Base-by-base conservation (phyloP, 2,329 filamentous ascomycete genomes). In the Xylariaceae sp. region DNA sequence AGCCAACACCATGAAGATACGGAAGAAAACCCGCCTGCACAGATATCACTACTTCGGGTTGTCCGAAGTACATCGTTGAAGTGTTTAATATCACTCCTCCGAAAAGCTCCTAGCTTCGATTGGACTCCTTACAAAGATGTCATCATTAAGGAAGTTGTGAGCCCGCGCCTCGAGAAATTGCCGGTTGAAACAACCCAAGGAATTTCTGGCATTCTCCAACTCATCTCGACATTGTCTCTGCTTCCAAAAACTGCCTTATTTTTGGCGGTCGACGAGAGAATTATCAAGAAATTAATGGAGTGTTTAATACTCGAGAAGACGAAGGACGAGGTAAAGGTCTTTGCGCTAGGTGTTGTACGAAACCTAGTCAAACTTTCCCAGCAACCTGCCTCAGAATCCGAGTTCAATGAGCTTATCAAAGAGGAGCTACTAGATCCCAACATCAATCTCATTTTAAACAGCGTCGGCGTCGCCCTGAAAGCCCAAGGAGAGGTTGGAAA, bases 141-240 rank as follows among this genome's bases (percentile, higher is more conserved):
- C 0, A 87, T 98, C 49, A 84, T 95, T 50, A 77, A 83, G 23
- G 88, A 96, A 67, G 77, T 96, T 21, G 81, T 99, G 44, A 85
- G 84, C 49, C 91, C 91, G 18, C 84, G 91, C 62, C 78, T 98
- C 18, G 83, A 88, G 2, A 90, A 89, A 54, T 84, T 99, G 51
- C 85, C 92, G 0, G 79, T 84, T 4, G 95, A 99, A 75, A 96
- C 91, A 43, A 89, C 91, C 0, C 93, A 99, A 70, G 91, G 91
- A 14, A 80, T 97, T 7, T 98, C 95, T 2, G 90, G 88, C 16
- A 83, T 92, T 41, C 81, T 97, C 59, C 87, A 88, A 60, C 79
- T 99, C 4, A 86, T 99, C 60, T 86, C 85, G 2, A 89, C 89
- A 1, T 96, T 93, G 90, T 88, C 91, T 2, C 82, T 83, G 55